Evolutionary conservation across 2,329 filamentous ascomycete species (phyloP).

Genomic region (Scorias spongiosa): DNA sequence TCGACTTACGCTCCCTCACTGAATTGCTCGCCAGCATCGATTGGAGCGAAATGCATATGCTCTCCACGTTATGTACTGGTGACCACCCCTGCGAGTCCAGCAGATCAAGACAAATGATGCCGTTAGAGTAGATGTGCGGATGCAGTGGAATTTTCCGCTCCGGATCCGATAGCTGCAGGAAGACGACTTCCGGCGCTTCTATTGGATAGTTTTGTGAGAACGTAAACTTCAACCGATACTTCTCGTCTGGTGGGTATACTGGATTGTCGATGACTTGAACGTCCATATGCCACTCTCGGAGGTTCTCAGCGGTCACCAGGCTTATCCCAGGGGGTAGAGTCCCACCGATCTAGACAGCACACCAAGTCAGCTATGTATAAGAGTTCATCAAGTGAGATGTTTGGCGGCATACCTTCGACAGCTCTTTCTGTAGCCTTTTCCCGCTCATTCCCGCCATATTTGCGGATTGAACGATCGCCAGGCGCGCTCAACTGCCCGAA

Average conservation of each 20-base stretch:
- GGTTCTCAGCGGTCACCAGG: constrained; percentile 65
- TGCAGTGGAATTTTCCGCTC: constrained; percentile 68
- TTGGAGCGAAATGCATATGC: constrained; percentile 91
- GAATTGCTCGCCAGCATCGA: constrained; percentile 96
- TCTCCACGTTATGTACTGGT: constrained; percentile 93
- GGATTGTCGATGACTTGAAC: constrained; percentile 90
- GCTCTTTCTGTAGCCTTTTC: constrained; percentile 36
- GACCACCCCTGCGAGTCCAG: constrained; percentile 83
- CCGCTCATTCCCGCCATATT: constrained; percentile 20
- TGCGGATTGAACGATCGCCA: background rate
- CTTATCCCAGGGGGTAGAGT: constrained; percentile 54
- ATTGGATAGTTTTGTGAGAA: constrained; percentile 83
- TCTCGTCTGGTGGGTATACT: constrained; percentile 58
- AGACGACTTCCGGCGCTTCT: constrained; percentile 89
- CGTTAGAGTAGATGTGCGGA: constrained; percentile 95
- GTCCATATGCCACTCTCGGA: constrained; percentile 84
- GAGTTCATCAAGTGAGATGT: background rate
- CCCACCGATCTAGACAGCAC: constrained; percentile 34
- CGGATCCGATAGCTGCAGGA: constrained; percentile 44
- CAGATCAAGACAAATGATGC: constrained; percentile 93
- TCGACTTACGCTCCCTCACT: constrained; percentile 57
- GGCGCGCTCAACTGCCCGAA: background rate
- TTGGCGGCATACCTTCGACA: constrained; percentile 33
- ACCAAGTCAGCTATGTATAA: background rate
- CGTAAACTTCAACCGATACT: constrained; percentile 71